phyloP scores from a whole-genome alignment of 257 asterid genomes.

The Capsicum chinense region DNA sequence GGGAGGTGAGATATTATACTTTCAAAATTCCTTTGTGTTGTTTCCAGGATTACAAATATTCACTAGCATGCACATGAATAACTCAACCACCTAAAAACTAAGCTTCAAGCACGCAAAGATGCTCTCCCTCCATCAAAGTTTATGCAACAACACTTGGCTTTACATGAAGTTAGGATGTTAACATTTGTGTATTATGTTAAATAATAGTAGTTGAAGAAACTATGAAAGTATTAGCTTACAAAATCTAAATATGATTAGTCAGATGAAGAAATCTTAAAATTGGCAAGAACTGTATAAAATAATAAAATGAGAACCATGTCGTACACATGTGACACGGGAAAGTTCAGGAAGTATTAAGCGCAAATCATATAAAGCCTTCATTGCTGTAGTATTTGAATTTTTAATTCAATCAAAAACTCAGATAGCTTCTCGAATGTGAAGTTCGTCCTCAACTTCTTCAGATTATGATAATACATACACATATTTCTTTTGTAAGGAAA shows the following conservation, averaged over 20 bases:
- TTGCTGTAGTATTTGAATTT: slow-evolving; percentile 16
- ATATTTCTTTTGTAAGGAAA: background rate
- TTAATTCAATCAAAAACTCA: background rate
- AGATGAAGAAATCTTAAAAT: slow-evolving; percentile 27
- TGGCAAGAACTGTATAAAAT: background rate
- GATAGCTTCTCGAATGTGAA: background rate
- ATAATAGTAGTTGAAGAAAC: background rate
- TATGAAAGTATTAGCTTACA: background rate
- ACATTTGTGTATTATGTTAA: background rate
- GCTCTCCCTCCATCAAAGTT: background rate
- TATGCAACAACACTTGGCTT: background rate
- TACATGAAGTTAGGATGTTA: background rate
- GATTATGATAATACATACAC: background rate
- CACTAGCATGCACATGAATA: background rate
- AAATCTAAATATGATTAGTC: background rate
- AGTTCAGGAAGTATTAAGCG: background rate
- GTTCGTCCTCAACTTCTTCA: background rate
- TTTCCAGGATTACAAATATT: background rate
- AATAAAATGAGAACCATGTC: background rate
- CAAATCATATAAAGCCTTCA: background rate
- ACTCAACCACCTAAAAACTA: slow-evolving; percentile 5
- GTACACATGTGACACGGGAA: background rate
- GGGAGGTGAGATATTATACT: background rate
- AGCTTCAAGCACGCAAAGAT: background rate
- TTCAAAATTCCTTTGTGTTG: background rate